phyloP scores from a whole-genome alignment of 176 grass and related monocot species.

The Aegilops speltoides region DNA sequence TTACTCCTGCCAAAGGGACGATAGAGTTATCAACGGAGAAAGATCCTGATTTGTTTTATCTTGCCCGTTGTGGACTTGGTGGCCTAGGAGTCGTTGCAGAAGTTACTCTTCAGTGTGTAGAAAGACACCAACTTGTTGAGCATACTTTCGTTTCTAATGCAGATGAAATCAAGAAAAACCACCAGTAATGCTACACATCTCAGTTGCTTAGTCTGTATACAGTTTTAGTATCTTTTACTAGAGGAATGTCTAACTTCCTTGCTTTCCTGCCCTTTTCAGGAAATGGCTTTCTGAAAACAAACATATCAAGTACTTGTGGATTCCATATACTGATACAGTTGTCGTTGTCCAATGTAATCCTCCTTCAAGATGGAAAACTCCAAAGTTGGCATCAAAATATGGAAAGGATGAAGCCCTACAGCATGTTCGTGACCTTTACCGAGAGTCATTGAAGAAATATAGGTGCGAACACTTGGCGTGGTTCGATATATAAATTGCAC shows the following conservation, averaged over 20 bases:
- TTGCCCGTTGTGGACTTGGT: constrained; percentile 78
- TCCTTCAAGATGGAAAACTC: constrained; percentile 72
- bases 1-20: constrained; percentile 87
- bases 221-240: constrained; percentile 7
- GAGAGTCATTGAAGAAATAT: constrained; percentile 67
- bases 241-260: constrained; percentile 16
- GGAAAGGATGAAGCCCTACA: constrained; percentile 79
- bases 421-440: constrained; percentile 74
- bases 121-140: constrained; percentile 83
- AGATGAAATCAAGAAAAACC: constrained; percentile 83
- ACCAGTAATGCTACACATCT: constrained; percentile 63
- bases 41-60: constrained; percentile 87
- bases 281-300: constrained; percentile 90
- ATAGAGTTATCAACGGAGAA: constrained; percentile 84
- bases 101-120: constrained; percentile 80
- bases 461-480: constrained; percentile 38
- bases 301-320: constrained; percentile 87
- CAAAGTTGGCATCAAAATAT: constrained; percentile 73
- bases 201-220: constrained; percentile 11
- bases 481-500: constrained; percentile 2
- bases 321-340: constrained; percentile 75
- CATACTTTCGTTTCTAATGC: constrained; percentile 81
- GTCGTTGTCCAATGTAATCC: constrained; percentile 85
- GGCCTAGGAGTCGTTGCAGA: constrained; percentile 75
- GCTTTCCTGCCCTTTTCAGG: constrained; percentile 44